Percentiles rank a stretch among this genome's conserved stretches.
These are phyloP conservation scores for Pyricularia pennisetigena DNA, from an alignment of 2,329 filamentous ascomycete genomes.

Conservation along the genomic window DNA sequence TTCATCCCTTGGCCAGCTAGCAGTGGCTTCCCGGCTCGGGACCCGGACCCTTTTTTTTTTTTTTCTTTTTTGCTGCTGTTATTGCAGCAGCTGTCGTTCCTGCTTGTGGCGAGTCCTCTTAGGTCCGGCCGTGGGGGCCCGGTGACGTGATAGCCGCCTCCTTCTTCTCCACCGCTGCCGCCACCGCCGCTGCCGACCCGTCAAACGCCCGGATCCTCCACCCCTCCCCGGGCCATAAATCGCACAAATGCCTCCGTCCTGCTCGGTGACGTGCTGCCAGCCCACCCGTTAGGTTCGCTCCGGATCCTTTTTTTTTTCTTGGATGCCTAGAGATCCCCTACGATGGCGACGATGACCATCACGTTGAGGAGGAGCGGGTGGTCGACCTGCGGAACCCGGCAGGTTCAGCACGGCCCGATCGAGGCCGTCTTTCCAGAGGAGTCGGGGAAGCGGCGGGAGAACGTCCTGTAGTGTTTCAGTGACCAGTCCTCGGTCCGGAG, in stretches of 20 bases:
- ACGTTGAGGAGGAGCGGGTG: conserved; percentile 7
- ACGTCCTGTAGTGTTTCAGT: conserved; percentile 6
- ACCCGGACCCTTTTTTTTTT: not conserved
- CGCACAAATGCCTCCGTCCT: conserved; percentile 5
- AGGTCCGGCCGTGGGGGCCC: not conserved
- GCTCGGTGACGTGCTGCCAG: conserved; percentile 7
- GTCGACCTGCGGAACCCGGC: conserved; percentile 5
- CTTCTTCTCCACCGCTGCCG: no score
- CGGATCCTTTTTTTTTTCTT: conserved; percentile 1
- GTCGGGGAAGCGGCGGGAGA: conserved; percentile 5
- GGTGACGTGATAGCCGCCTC: not conserved
- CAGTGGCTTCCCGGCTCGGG: not conserved
- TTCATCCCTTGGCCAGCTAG: not conserved
- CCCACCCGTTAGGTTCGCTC: conserved; percentile 6
- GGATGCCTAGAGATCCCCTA: conserved; percentile 5
- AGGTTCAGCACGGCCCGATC: conserved; percentile 4
- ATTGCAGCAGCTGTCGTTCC: not conserved
- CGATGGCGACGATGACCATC: no score
- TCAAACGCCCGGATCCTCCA: not conserved
- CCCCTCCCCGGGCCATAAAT: conserved; percentile 4
- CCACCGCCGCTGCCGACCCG: not conserved
- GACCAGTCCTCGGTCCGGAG: conserved; percentile 4
- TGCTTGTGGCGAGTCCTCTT: not conserved
- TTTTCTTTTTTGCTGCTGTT: not conserved
- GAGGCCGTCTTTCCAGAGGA: no score